Percentiles rank a stretch among this genome's conserved stretches.
Evolutionary conservation across 2,329 filamentous ascomycete genomes (phyloP).

Genomic region (Seiridium unicorne): DNA sequence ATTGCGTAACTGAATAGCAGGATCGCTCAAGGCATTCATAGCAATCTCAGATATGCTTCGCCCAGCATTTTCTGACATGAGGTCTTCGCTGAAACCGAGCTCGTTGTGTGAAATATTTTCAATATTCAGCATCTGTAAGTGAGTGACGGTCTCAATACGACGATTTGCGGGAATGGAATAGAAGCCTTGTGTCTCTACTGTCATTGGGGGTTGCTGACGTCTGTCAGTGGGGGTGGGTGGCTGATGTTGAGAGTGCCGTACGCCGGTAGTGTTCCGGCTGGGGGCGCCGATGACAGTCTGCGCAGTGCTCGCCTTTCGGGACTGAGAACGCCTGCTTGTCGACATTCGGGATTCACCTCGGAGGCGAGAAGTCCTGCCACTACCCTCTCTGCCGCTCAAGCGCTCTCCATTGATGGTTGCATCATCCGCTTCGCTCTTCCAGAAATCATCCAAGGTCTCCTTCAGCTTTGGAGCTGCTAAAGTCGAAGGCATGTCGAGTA

Average conservation of each 20-base stretch:
- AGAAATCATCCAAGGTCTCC: conserved; percentile 51
- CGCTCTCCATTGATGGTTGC: conserved; percentile 42
- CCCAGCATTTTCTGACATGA: conserved; percentile 89
- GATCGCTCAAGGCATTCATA: conserved; percentile 64
- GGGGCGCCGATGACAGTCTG: conserved; percentile 32
- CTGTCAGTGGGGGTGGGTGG: conserved; percentile 29
- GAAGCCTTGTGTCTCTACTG: conserved; percentile 37
- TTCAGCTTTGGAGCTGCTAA: conserved; percentile 30
- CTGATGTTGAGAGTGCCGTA: conserved; percentile 26
- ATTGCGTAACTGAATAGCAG: conserved; percentile 54
- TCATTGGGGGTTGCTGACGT: conserved; percentile 33
- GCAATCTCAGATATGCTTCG: conserved; percentile 85
- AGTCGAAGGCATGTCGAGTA: conserved; percentile 62
- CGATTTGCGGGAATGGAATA: conserved; percentile 55
- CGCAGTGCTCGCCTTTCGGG: conserved; percentile 53
- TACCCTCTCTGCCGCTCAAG: conserved; percentile 47
- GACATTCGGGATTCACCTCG: conserved; percentile 53
- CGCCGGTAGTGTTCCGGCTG: conserved; percentile 47
- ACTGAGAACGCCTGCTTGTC: conserved; percentile 49
- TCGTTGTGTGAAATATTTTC: conserved; percentile 90
- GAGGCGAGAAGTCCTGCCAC: conserved; percentile 48
- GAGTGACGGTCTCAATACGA: conserved; percentile 61
- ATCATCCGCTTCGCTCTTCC: conserved; percentile 76
- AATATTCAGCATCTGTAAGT: conserved; percentile 86
- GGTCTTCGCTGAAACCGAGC: conserved; percentile 80